Evolutionary conservation across 2,329 filamentous ascomycete species (phyloP).

Genomic region (Aspergillus hortae): DNA sequence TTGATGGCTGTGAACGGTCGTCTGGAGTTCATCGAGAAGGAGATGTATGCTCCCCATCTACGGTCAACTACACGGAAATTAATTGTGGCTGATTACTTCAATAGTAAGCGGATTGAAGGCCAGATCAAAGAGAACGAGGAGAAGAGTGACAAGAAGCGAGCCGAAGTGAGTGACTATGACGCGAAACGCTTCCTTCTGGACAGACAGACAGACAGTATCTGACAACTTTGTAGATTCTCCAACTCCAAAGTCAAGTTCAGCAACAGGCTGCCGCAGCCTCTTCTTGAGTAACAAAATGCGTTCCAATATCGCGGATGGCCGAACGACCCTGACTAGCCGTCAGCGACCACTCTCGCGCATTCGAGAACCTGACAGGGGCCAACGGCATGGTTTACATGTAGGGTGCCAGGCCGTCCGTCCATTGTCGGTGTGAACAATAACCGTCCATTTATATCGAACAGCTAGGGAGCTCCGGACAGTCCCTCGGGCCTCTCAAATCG

Average conservation of each 20-base stretch:
- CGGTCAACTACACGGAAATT: background rate
- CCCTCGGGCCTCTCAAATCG: background rate
- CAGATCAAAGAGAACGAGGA: slow-evolving; percentile 63
- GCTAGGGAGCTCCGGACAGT: background rate
- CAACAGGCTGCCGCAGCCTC: slow-evolving; percentile 35
- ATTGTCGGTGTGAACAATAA: background rate
- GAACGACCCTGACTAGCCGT: no score
- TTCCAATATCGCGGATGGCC: no score
- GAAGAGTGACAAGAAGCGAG: slow-evolving; percentile 62
- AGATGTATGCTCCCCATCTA: slow-evolving; percentile 64
- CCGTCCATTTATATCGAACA: background rate
- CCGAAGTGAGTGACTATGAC: slow-evolving; percentile 51
- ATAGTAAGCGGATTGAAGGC: slow-evolving; percentile 62
- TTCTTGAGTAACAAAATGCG: slow-evolving; percentile 22
- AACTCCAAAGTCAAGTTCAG: slow-evolving; percentile 37
- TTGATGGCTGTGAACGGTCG: slow-evolving; percentile 86
- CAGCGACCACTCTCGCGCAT: no score
- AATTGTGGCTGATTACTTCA: slow-evolving; percentile 5
- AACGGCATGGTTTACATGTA: no score
- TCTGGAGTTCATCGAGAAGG: slow-evolving; percentile 86
- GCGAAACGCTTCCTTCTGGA: background rate
- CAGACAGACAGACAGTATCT: slow-evolving; percentile 9
- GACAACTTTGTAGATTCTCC: slow-evolving; percentile 31
- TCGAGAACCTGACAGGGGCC: no score
- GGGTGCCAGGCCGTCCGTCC: no score